A percentile compares a stretch with the other conserved stretches of the same genome.
phyloP scores from a whole-genome alignment of 768 basidiomycete species.

The Mycena chlorophos region DNA sequence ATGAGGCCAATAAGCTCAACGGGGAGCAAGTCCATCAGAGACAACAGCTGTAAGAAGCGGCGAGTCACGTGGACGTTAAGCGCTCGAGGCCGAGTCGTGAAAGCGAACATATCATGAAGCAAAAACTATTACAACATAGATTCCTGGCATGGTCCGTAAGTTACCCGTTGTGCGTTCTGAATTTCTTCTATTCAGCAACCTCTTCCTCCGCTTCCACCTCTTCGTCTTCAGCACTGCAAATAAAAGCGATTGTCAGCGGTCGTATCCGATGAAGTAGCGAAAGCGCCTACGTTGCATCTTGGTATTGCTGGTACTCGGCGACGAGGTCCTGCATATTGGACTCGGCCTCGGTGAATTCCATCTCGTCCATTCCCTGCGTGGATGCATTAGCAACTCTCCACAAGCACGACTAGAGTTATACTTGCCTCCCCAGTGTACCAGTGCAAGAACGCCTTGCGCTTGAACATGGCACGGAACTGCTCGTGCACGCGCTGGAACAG shows the following conservation, averaged over 20 bases:
- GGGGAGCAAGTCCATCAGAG: background rate
- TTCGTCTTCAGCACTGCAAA: background rate
- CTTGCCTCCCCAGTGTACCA: slow-evolving; percentile 99
- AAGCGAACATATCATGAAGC: no score
- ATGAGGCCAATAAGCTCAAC: background rate
- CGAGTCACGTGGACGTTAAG: no score
- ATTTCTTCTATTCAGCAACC: no score
- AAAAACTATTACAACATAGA: no score
- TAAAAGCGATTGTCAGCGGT: background rate
- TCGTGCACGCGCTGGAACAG: slow-evolving; percentile 98
- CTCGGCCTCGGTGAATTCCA: slow-evolving; percentile 99
- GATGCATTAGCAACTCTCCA: no score
- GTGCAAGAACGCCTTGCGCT: slow-evolving; percentile 96
- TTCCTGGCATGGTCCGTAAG: no score
- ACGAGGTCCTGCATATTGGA: slow-evolving; percentile 99
- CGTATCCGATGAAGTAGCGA: background rate
- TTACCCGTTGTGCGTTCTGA: no score
- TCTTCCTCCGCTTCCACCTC: no score
- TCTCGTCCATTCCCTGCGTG: slow-evolving; percentile 99
- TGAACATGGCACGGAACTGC: slow-evolving; percentile 99
- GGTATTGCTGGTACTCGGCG: slow-evolving; percentile 96
- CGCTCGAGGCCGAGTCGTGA: no score
- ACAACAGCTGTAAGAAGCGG: no score
- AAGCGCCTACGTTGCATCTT: slow-evolving; percentile 60
- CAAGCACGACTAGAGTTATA: no score